phyloP scores from a whole-genome alignment of 2,329 filamentous ascomycete genomes.

The Colletotrichum endophyticum region DNA sequence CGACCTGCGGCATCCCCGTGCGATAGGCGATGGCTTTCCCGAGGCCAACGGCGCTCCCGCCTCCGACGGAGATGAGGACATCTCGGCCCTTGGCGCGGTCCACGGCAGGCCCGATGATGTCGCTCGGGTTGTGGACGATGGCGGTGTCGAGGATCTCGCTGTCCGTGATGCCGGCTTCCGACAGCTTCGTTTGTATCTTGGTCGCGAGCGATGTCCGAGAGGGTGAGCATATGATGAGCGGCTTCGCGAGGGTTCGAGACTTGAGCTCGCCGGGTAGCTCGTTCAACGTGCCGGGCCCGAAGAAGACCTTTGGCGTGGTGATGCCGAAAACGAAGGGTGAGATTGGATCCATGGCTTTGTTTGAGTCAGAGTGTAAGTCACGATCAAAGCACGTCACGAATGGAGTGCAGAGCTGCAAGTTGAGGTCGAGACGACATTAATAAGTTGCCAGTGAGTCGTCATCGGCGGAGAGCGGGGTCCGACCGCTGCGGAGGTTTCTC shows the following conservation, averaged over 20 bases:
- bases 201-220: conserved; percentile 39
- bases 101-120: conserved; percentile 31
- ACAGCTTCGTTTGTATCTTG: conserved; percentile 32
- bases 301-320: conserved; percentile 36
- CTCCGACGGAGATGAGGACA: conserved; percentile 65
- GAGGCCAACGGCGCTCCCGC: conserved; percentile 65
- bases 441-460: not conserved
- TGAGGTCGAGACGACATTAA: not conserved
- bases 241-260: conserved; percentile 33
- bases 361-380: not conserved
- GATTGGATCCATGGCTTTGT: not conserved
- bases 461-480: conserved; percentile 17
- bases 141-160: conserved; percentile 38
- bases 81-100: conserved; percentile 47
- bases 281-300: conserved; percentile 35
- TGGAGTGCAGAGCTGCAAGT: not conserved
- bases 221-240: conserved; percentile 42
- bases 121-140: conserved; percentile 30
- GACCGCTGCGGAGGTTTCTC: not conserved
- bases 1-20: conserved; percentile 61
- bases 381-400: not conserved
- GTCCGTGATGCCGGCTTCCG: conserved; percentile 29
- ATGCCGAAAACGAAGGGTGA: conserved; percentile 4
- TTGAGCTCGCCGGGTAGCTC: conserved; percentile 38
- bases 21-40: conserved; percentile 59